A percentile compares a stretch with the other conserved stretches of the same genome.
Conservation (phyloP, 1,284 basidiomycete species). For the Phylloporus sp. region DNA sequence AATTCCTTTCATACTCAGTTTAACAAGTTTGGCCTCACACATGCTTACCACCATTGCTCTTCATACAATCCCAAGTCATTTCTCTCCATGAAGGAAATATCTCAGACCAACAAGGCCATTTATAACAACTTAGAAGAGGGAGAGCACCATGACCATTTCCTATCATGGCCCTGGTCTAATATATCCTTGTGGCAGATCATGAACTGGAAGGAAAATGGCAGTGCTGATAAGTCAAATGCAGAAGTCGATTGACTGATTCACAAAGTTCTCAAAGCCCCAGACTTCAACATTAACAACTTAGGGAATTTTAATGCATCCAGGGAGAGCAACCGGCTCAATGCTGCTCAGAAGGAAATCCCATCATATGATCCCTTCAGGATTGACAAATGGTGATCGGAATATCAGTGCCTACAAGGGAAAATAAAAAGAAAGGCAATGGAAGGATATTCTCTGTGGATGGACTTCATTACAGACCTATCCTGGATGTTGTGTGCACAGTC, state of each 20-base stretch:
- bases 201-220: background rate
- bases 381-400: constrained; percentile 1
- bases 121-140: background rate
- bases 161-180: background rate
- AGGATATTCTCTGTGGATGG: background rate
- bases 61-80: background rate
- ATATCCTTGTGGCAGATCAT: background rate
- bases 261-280: background rate
- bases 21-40: constrained; percentile 3
- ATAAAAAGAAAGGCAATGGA: background rate
- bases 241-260: background rate
- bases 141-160: background rate
- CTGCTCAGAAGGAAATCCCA: background rate
- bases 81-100: background rate
- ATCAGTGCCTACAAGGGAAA: background rate
- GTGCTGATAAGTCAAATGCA: background rate
- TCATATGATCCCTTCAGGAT: background rate
- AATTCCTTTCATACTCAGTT: background rate
- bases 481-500: background rate
- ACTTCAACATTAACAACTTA: background rate
- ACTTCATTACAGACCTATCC: background rate
- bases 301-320: background rate
- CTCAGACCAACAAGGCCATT: background rate
- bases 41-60: background rate
- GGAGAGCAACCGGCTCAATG: background rate